phyloP scores from a whole-genome alignment of 352 stramenopile genomes.

The Phytopythium ostracodes region DNA sequence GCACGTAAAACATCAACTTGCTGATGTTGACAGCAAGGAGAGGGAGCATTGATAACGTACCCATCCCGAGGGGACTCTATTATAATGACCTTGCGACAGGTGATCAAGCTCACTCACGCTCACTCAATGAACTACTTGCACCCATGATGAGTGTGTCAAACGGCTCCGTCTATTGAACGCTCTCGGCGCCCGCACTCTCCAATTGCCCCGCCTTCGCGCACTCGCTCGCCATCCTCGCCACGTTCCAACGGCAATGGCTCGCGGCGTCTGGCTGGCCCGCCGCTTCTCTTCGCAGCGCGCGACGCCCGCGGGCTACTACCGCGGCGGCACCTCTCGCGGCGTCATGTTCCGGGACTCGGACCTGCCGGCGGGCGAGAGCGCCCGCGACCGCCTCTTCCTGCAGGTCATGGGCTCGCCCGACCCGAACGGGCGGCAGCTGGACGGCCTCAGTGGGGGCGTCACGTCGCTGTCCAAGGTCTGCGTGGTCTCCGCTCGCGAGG shows the following conservation, averaged over 20 bases:
- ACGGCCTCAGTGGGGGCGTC: constrained; percentile 3
- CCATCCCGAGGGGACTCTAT: too few species aligned
- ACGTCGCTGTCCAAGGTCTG: constrained; percentile 9
- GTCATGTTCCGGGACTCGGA: constrained; percentile 1
- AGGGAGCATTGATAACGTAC: too few species aligned
- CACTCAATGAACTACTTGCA: too few species aligned
- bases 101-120: too few species aligned
- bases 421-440: constrained; percentile 6
- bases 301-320: constrained; percentile 5
- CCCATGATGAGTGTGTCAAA: too few species aligned
- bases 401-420: constrained; percentile 5
- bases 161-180: too few species aligned
- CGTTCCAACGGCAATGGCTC: background rate
- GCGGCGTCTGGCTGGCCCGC: background rate
- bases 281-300: constrained; percentile 3
- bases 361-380: background rate
- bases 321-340: constrained; percentile 7
- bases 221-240: background rate
- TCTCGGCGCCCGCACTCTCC: too few species aligned
- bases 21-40: too few species aligned
- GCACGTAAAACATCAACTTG: too few species aligned
- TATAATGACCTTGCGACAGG: too few species aligned
- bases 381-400: background rate
- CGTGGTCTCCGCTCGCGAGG: background rate
- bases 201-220: too few species aligned